Base-by-base conservation (phyloP, 106 monocot genomes). In the Dendrobium catenatum region DNA sequence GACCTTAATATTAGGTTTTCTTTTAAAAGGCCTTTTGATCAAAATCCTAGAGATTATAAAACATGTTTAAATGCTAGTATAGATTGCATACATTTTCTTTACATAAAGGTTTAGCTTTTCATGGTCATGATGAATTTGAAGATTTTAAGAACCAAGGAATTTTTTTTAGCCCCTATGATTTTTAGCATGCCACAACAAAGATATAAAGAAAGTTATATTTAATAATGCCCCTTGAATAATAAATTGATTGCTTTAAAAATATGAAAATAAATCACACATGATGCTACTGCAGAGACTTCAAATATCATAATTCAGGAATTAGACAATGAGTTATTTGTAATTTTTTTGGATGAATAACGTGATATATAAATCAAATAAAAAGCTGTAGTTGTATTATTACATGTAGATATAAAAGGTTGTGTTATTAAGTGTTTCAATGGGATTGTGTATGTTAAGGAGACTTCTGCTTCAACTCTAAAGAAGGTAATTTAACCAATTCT, bases 51-150 rank as follows among this genome's bases (percentile, higher is more conserved):
- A 27, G 40, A 64, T 10, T 46, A 80, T 72, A 0, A 42, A 70
- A 43, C 46, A 46, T 46, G 49, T 13, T 61, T 70, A 19, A 72
- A 11, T 10, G 31, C 70, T 2, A 47, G 46, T 4, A 41, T 70
- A 48, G 70, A 80, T 80, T 80, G 37, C 46, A 46, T 48, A 15
- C 3, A 27, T 24, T 68, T 70, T 70, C 80, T 70, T 44, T 68
- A 40, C 9, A 26, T 17, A 8, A 67, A 20, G 26, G 67, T 9
- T 33, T 80, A 22, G 61, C 64, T 42, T 80, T 68, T 68, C 42
- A 67, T 67, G 67, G 26, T 9, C 79, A n/a, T 47, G 31, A 79
- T 59, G 29, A 66, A 51, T 79, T 6, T 16, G 42, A 80, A 20
- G 42, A 67, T 9, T 68, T 19, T 49, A 3, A 18, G 2, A 40